phyloP scores from a whole-genome alignment of 202 grass and related monocot genomes.

The Carex arenaria region DNA sequence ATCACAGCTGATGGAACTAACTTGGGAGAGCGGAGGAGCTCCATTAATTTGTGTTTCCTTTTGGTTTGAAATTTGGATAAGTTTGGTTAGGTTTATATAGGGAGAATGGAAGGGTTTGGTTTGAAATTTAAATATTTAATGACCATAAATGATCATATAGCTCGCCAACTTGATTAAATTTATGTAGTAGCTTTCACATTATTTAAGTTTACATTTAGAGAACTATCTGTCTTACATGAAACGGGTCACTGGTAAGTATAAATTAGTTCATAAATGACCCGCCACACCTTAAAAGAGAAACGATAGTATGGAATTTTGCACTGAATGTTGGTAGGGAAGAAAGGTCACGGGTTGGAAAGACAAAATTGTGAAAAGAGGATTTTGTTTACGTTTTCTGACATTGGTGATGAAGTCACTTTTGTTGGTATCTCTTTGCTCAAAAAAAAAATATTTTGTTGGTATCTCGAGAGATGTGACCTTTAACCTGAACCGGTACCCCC shows the following conservation, averaged over 20 bases:
- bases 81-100: constrained; percentile 3
- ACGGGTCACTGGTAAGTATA: neutral
- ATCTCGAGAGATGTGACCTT: neutral
- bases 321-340: neutral
- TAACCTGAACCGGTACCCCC: neutral
- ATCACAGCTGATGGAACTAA: neutral
- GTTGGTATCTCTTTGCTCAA: neutral
- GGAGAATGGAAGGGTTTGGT: neutral
- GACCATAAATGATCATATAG: neutral
- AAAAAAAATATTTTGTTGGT: neutral
- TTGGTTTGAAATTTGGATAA: neutral
- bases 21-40: neutral
- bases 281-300: neutral
- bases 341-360: constrained; percentile 2
- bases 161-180: neutral
- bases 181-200: neutral
- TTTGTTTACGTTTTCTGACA: neutral
- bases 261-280: neutral
- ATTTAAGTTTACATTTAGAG: neutral
- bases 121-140: constrained; percentile 4
- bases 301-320: neutral
- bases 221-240: neutral
- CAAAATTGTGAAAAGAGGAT: neutral
- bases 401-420: neutral
- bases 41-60: constrained; percentile 15